Conservation (phyloP, 371 early-diverging fungal genomes). For the Apophysomyces trapeziformis region DNA sequence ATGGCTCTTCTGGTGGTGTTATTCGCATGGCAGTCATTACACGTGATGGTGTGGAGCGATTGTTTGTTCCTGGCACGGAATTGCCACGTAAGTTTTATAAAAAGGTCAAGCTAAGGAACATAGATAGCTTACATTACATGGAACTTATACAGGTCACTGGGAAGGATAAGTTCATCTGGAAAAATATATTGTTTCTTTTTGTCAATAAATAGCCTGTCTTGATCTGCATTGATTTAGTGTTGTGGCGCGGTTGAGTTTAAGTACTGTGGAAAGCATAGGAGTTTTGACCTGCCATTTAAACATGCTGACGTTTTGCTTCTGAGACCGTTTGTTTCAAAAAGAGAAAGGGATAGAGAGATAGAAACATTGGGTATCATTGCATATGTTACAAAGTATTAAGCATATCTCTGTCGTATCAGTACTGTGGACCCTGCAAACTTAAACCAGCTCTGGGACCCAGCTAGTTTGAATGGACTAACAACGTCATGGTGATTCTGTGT, state of each 20-base stretch:
- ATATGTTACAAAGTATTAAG: too few species aligned
- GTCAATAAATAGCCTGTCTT: not conserved
- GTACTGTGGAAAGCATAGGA: too few species aligned
- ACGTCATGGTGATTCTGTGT: slow-evolving; percentile 7
- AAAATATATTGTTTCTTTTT: not conserved
- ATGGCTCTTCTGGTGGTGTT: slow-evolving; percentile 99
- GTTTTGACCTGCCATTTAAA: too few species aligned
- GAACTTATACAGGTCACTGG: slow-evolving; percentile 27
- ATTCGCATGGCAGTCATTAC: slow-evolving; percentile 97
- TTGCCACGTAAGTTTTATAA: slow-evolving; percentile 61
- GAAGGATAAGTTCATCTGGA: slow-evolving; percentile 24
- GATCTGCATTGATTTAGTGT: too few species aligned
- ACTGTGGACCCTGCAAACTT: slow-evolving; percentile 8
- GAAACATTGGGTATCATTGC: too few species aligned
- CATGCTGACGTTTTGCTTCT: too few species aligned
- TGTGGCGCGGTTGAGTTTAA: too few species aligned
- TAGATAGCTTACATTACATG: not conserved
- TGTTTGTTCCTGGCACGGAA: slow-evolving; percentile 90
- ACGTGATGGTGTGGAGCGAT: slow-evolving; percentile 87
- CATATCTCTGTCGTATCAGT: slow-evolving; percentile 3
- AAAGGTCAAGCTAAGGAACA: not conserved
- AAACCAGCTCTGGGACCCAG: slow-evolving; percentile 5
- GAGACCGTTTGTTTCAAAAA: too few species aligned
- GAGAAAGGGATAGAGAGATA: too few species aligned
- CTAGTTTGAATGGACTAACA: not conserved